Conservation (phyloP, 257 asterid species). For the Primulina tabacum region DNA sequence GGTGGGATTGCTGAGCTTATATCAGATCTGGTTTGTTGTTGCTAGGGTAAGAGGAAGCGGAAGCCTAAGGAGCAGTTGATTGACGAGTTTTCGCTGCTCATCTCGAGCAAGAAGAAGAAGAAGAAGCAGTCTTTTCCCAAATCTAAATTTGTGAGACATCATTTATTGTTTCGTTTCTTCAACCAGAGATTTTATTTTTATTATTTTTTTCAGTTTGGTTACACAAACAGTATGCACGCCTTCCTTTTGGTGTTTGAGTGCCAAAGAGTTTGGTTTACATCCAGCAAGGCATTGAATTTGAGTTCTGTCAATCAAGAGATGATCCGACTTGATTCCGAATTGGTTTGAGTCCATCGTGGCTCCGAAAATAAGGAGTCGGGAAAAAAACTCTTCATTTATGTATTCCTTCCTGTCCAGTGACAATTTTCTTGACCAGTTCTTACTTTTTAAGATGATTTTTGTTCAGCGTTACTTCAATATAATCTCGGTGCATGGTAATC, state of each 20-base stretch:
- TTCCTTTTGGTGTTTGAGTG: neutral
- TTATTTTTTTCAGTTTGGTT: neutral
- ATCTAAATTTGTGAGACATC: constrained; percentile 42
- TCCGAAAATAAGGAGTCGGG: neutral
- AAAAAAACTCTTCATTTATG: neutral
- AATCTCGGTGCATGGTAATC: constrained; percentile 11
- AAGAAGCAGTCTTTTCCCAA: constrained; percentile 41
- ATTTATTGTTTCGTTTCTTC: neutral
- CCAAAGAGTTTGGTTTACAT: neutral
- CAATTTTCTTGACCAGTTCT: neutral
- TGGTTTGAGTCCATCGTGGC: neutral
- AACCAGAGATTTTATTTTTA: neutral
- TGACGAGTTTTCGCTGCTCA: constrained; percentile 58
- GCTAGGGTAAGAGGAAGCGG: constrained; percentile 87
- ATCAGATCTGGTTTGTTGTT: constrained; percentile 54
- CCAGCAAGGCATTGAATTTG: neutral
- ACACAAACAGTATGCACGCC: neutral
- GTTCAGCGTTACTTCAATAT: constrained; percentile 16
- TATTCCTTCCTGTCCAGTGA: neutral
- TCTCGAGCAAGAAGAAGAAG: constrained; percentile 40
- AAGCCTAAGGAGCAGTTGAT: constrained; percentile 66
- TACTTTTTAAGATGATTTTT: neutral
- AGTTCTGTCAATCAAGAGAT: neutral
- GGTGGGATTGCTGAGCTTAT: constrained; percentile 28
- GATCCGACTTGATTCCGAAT: neutral